Conservation (phyloP, 352 stramenopile genomes). For the Phytophthora multivora region DNA sequence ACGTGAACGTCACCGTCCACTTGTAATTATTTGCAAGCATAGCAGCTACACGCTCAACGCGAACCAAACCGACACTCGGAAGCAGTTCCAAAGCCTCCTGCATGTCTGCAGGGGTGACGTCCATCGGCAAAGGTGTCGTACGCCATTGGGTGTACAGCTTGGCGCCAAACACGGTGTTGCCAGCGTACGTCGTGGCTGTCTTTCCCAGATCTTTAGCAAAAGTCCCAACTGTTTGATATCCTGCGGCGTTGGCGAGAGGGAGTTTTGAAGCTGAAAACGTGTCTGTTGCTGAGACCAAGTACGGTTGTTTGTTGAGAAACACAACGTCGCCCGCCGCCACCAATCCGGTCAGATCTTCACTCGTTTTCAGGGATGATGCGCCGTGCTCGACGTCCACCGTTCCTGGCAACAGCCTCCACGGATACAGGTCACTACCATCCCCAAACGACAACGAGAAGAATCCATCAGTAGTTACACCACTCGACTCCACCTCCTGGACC, state of each 20-base stretch:
- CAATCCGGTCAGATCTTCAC: conserved; percentile 86
- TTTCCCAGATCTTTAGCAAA: conserved; percentile 34
- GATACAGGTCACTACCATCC: conserved; percentile 33
- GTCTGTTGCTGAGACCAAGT: conserved; percentile 74
- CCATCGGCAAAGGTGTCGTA: conserved; percentile 58
- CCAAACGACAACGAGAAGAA: conserved; percentile 76
- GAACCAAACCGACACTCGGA: conserved; percentile 87
- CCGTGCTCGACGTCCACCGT: conserved; percentile 57
- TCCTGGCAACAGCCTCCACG: conserved; percentile 54
- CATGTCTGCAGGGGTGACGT: conserved; percentile 62
- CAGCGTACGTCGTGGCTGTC: conserved; percentile 42
- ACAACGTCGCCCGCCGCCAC: conserved; percentile 86
- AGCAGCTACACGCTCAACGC: conserved; percentile 84
- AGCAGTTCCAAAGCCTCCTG: conserved; percentile 89
- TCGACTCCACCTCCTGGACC: conserved; percentile 63
- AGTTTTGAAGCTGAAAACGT: conserved; percentile 77
- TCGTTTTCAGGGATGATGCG: conserved; percentile 75
- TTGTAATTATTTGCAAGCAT: conserved; percentile 67
- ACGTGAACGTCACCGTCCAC: conserved; percentile 91
- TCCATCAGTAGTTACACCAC: conserved; percentile 48
- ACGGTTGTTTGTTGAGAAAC: conserved; percentile 67
- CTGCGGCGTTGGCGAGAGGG: conserved; percentile 49
- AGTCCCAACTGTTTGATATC: conserved; percentile 26
- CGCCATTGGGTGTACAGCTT: conserved; percentile 61
- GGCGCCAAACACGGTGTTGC: conserved; percentile 44